Conservation (phyloP, 164 flowering plant species). For the Tinospora cordifolia region DNA sequence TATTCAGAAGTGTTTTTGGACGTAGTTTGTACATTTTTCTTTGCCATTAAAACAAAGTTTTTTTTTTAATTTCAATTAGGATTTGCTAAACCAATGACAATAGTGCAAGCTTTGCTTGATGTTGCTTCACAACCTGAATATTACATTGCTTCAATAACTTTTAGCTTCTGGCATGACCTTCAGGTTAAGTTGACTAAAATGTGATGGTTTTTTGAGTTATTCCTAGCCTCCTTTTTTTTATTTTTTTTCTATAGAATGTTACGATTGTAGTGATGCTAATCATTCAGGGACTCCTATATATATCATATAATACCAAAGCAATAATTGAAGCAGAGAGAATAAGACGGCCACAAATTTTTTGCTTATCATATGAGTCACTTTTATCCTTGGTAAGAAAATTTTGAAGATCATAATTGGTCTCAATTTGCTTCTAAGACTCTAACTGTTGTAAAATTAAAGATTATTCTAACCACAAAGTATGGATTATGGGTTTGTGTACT, state of each 20-base stretch:
- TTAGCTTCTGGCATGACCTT: conserved; percentile 96
- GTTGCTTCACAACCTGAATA: conserved; percentile 91
- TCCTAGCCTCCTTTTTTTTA: not conserved
- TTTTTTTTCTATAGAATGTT: not conserved
- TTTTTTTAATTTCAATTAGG: conserved; percentile 40
- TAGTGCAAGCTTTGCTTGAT: conserved; percentile 80
- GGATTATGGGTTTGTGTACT: no score
- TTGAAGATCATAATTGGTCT: not conserved
- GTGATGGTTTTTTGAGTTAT: conserved; percentile 26
- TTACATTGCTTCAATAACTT: conserved; percentile 96
- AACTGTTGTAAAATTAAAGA: not conserved
- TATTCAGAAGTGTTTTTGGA: not conserved
- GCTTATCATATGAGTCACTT: conserved; percentile 72
- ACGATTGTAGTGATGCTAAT: conserved; percentile 12
- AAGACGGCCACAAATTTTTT: conserved; percentile 62
- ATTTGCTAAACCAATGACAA: conserved; percentile 68
- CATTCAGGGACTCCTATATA: conserved; percentile 55
- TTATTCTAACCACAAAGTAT: no score
- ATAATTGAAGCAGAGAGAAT: conserved; percentile 78
- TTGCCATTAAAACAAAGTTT: not conserved
- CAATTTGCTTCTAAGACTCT: not conserved
- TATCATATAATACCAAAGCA: conserved; percentile 53
- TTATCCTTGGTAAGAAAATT: conserved; percentile 69
- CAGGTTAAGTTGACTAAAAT: conserved; percentile 78
- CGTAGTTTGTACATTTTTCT: not conserved